Conservation (phyloP, 164 flowering plant species). For the Chimonanthus salicifolius region DNA sequence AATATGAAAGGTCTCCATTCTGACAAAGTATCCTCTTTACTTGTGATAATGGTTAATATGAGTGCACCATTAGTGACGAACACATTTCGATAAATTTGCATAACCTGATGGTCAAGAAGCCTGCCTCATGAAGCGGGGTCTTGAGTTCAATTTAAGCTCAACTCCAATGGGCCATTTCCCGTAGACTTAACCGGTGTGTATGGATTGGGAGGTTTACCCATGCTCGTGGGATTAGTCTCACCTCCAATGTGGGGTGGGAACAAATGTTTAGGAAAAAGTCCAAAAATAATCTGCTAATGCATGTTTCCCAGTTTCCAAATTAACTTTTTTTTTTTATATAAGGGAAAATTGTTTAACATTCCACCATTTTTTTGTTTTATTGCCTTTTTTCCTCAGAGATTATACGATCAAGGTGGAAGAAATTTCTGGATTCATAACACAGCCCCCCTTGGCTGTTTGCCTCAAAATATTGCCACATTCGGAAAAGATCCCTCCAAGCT, state of each 20-base stretch:
- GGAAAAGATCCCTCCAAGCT: conserved; percentile 85
- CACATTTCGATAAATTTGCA: not conserved
- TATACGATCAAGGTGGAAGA: conserved; percentile 80
- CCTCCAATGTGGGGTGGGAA: no score
- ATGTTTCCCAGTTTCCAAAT: not conserved
- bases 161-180: no score
- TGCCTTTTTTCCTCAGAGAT: conserved; percentile 28
- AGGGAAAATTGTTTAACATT: not conserved
- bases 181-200: no score
- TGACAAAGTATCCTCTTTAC: no score
- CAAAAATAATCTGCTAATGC: not conserved
- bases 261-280: not conserved
- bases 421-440: conserved; percentile 95
- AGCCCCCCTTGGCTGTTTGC: conserved; percentile 86
- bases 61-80: no score
- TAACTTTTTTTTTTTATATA: not conserved
- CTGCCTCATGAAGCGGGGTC: no score
- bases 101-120: no score
- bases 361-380: not conserved
- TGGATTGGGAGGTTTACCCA: no score
- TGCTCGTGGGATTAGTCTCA: no score
- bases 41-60: no score
- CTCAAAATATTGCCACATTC: conserved; percentile 72
- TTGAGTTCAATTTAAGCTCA: no score
- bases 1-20: no score